These are phyloP conservation scores for Penicillium bialowiezense DNA, from an alignment of 495 filamentous ascomycete genomes.

Conservation along the genomic window DNA sequence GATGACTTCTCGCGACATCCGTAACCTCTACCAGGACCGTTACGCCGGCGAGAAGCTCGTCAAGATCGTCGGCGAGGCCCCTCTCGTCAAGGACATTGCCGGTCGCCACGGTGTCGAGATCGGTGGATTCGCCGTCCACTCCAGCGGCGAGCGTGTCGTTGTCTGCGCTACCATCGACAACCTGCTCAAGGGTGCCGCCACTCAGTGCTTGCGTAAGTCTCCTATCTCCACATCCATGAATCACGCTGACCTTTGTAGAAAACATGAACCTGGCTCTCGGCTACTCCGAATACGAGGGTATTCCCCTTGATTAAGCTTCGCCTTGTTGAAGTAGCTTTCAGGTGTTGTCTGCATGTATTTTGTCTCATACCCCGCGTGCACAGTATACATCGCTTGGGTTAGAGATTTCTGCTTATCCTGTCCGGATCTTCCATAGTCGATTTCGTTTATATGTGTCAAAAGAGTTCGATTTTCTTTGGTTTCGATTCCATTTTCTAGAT, in stretches of 20 bases:
- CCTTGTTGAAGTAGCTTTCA: constrained; percentile 17
- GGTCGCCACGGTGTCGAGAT: constrained; percentile 93
- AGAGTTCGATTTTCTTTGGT: constrained; percentile 5
- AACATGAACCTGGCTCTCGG: constrained; percentile 97
- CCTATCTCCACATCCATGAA: neutral
- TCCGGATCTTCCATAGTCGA: constrained; percentile 22
- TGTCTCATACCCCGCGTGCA: constrained; percentile 36
- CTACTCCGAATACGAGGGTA: constrained; percentile 90
- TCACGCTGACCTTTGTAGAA: constrained; percentile 48
- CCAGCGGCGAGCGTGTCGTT: constrained; percentile 82
- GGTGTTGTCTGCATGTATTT: constrained; percentile 20
- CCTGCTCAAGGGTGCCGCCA: constrained; percentile 92
- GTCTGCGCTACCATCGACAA: constrained; percentile 98
- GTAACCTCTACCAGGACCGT: constrained; percentile 91
- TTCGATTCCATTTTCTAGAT: constrained; percentile 1
- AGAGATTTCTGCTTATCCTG: constrained; percentile 19
- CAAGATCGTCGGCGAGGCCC: constrained; percentile 85
- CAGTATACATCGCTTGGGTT: constrained; percentile 32
- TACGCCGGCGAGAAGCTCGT: constrained; percentile 95
- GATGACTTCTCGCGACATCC: constrained; percentile 88
- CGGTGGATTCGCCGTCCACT: constrained; percentile 91
- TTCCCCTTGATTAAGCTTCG: constrained; percentile 60
- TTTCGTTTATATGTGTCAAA: constrained; percentile 17
- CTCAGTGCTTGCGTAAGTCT: constrained; percentile 85
- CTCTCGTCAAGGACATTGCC: constrained; percentile 82